Evolutionary conservation across 2,329 filamentous ascomycete species (phyloP).

Genomic region (Magnaporthiopsis rhizophila): DNA sequence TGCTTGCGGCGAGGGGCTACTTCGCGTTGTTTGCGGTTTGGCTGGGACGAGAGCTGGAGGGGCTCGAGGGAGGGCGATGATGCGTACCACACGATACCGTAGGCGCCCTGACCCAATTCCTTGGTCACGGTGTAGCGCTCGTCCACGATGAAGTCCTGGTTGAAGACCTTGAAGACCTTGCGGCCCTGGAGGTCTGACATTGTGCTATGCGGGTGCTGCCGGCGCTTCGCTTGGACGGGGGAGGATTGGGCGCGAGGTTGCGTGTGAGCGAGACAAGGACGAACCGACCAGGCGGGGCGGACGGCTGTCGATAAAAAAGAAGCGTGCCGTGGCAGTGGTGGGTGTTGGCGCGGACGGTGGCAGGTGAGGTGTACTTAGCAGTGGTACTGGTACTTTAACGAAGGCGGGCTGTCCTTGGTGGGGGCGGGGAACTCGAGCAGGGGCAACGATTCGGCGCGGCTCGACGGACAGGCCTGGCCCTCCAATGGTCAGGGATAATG

Average conservation of each 20-base stretch:
- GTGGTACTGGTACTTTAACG: not conserved
- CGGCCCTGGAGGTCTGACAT: constrained; percentile 40
- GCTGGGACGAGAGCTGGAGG: not conserved
- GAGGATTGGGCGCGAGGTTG: not conserved
- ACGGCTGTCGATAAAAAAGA: not conserved
- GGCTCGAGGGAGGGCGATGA: constrained; percentile 12
- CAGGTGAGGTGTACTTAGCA: not conserved
- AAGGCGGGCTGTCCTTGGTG: not conserved
- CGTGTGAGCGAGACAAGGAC: not conserved
- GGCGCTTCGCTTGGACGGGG: not conserved
- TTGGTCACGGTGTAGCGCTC: constrained; percentile 98
- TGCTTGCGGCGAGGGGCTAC: not conserved
- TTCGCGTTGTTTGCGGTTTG: not conserved
- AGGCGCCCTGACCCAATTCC: constrained; percentile 95
- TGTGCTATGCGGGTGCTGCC: not conserved
- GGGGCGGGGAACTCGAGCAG: not conserved
- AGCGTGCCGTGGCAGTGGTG: not conserved
- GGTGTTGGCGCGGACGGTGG: not conserved
- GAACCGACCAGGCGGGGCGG: not conserved
- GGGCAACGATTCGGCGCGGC: not conserved
- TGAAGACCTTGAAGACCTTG: constrained; percentile 99
- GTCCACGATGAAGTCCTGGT: constrained; percentile 98
- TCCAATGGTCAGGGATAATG: not conserved
- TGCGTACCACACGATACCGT: constrained; percentile 91
- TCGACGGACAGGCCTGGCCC: not conserved